Evolutionary conservation across 2,329 filamentous ascomycete genomes (phyloP).

Genomic region (Clarireedia hainanense): DNA sequence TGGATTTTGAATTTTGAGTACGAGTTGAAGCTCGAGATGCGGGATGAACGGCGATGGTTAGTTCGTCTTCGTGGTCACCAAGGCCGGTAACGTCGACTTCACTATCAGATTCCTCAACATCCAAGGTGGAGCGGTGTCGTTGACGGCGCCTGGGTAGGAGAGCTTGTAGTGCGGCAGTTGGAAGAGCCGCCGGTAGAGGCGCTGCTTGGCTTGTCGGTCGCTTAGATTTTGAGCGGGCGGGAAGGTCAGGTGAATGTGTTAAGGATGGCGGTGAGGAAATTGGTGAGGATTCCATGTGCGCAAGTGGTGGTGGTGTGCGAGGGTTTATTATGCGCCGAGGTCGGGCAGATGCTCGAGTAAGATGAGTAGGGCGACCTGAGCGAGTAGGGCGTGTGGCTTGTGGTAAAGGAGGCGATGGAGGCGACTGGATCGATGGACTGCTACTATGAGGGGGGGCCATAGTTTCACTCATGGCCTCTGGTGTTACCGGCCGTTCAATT

Average conservation of each 20-base stretch:
- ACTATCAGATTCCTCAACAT: conserved; percentile 35
- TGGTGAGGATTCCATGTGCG: conserved; percentile 21
- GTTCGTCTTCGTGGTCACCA: conserved; percentile 47
- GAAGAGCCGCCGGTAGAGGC: conserved; percentile 22
- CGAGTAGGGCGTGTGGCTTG: conserved; percentile 8
- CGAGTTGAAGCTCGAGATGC: conserved; percentile 5
- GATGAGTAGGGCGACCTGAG: conserved; percentile 5
- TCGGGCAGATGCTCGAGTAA: conserved; percentile 13
- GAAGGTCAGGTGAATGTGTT: conserved; percentile 54
- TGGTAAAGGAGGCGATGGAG: conserved; percentile 16
- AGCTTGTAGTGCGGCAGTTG: conserved; percentile 32
- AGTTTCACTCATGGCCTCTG: conserved; percentile 27
- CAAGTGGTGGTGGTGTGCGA: conserved; percentile 20
- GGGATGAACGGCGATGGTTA: conserved; percentile 32
- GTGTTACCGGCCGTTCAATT: conserved; percentile 20
- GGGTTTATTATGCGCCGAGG: conserved; percentile 19
- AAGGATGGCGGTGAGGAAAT: conserved; percentile 56
- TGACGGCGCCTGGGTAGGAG: conserved; percentile 30
- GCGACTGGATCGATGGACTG: conserved; percentile 19
- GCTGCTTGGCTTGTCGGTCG: conserved; percentile 8
- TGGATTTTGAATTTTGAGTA: conserved; percentile 14
- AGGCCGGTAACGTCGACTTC: conserved; percentile 42
- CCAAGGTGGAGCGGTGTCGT: conserved; percentile 30
- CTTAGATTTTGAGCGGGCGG: conserved; percentile 11
- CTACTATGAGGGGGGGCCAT: conserved; percentile 30